Evolutionary conservation across 768 basidiomycete genomes (phyloP).

Genomic region (Rhodotorula kratochvilovae): DNA sequence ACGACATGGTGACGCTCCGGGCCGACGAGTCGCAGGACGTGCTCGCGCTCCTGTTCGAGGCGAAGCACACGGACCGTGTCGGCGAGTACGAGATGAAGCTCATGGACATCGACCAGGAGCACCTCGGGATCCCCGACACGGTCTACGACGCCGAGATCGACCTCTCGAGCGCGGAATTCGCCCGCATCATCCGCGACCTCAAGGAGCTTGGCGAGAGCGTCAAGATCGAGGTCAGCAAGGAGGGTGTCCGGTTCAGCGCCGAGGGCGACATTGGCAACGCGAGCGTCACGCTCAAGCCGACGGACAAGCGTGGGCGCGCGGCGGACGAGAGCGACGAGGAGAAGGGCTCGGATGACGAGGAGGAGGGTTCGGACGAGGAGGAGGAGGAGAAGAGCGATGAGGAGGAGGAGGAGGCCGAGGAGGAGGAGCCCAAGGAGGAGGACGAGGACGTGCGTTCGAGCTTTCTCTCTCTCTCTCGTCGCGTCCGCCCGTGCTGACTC

Average conservation of each 20-base stretch:
- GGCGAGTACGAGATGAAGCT: constrained; percentile 99
- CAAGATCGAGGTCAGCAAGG: constrained; percentile 90
- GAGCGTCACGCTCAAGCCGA: constrained; percentile 73
- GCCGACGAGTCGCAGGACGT: constrained; percentile 86
- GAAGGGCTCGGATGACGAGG: constrained; percentile 36
- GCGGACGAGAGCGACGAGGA: constrained; percentile 25
- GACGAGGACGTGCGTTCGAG: constrained; percentile 40
- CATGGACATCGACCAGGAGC: constrained; percentile 97
- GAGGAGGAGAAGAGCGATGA: too few relatives aligned
- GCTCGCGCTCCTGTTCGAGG: constrained; percentile 82
- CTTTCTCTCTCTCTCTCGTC: not conserved
- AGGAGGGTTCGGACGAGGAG: constrained; percentile 40
- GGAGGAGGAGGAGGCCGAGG: constrained; percentile 17
- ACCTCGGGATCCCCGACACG: constrained; percentile 91
- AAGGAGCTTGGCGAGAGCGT: constrained; percentile 86
- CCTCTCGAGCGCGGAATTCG: constrained; percentile 79
- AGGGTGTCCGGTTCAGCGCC: constrained; percentile 84
- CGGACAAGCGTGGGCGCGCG: constrained; percentile 33
- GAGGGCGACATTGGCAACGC: constrained; percentile 95
- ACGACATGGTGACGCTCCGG: constrained; percentile 84
- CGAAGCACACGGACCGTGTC: constrained; percentile 81
- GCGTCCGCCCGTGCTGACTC: not conserved
- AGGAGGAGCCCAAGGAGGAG: constrained; percentile 47
- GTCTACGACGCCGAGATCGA: constrained; percentile 90
- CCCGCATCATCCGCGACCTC: constrained; percentile 87